Evolutionary conservation across 768 basidiomycete genomes (phyloP), one percentile per base, ranked within the genome.

Genomic region (Kwoniella newhampshirensis): DNA sequence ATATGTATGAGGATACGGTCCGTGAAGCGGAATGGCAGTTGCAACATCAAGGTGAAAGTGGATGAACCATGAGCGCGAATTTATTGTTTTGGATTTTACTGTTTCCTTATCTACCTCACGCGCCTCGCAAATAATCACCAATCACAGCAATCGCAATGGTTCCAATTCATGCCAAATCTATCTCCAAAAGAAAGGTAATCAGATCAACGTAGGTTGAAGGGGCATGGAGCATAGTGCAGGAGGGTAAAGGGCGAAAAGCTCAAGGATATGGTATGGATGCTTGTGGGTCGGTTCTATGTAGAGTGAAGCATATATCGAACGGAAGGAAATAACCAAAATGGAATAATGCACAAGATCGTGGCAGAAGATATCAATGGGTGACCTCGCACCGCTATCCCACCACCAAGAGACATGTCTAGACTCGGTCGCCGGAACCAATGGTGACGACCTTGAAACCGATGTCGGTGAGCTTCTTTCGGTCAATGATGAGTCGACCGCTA

Each of bases 371-470:
- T 37, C 9, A 37, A 37, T n/a, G n/a, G n/a, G n/a, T n/a, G n/a
- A n/a, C 36, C n/a, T 37, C 36, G 36, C 36, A 37, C 36, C 36
- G 36, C n/a, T n/a, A 9, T 9, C n/a, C 36, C n/a, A 37, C 36
- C 13, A 25, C 11, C 17, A 47, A 7, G 45, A 13, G 20, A 46
- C 44, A 7, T 17, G 4, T 26, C 54, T 71, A 69, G 36, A 70
- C 43, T 54, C 70, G 62, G 63, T 72, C 75, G 48, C 73, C 75
- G 54, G 69, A 74, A 62, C 79, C 79, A 68, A 79, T 79, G 41
- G 72, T 70, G 45, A 71, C 63, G 58, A 81, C 80, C 67, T 77
- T 88, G 85, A 98, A 98, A 36, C 94, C 94, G 70, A 97, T 96
- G 71, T 83, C 75, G 67, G 82, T 83, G 62, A 98, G 81, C 76